A percentile compares a stretch with the other conserved stretches of the same genome.
These are phyloP conservation scores for Alternaria incomplexa DNA, from an alignment of 2,329 filamentous ascomycete species.

Conservation along the genomic window DNA sequence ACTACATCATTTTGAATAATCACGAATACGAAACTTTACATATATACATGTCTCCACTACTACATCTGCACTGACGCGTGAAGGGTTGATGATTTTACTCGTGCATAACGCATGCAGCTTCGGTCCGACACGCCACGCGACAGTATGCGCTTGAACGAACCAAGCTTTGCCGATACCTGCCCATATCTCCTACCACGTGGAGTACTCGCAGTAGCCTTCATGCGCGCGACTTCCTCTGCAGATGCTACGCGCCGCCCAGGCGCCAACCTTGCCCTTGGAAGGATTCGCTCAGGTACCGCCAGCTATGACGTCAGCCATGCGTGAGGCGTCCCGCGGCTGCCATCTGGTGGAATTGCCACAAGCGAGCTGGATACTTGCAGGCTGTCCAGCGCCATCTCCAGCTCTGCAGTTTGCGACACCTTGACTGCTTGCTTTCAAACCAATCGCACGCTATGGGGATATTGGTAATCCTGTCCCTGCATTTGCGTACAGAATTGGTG, in stretches of 20 bases:
- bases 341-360: background rate
- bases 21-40: slow-evolving; percentile 19
- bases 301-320: slow-evolving; percentile 6
- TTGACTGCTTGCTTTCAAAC: background rate
- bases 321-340: background rate
- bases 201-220: background rate
- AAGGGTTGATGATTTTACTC: background rate
- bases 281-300: background rate
- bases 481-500: slow-evolving; percentile 7
- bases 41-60: background rate
- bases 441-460: slow-evolving; percentile 7
- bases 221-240: background rate
- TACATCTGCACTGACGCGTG: background rate
- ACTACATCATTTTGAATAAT: slow-evolving; percentile 20
- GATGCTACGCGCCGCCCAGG: background rate
- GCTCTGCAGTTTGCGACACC: background rate
- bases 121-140: background rate
- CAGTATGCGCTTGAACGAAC: background rate
- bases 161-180: background rate
- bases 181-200: background rate
- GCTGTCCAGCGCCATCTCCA: slow-evolving; percentile 4
- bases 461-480: slow-evolving; percentile 2
- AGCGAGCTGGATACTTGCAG: slow-evolving; percentile 6
- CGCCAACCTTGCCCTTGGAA: background rate
- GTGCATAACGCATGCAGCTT: background rate